phyloP scores from a whole-genome alignment of 306 rosid species.

The Pterocarpus macrocarpus region DNA sequence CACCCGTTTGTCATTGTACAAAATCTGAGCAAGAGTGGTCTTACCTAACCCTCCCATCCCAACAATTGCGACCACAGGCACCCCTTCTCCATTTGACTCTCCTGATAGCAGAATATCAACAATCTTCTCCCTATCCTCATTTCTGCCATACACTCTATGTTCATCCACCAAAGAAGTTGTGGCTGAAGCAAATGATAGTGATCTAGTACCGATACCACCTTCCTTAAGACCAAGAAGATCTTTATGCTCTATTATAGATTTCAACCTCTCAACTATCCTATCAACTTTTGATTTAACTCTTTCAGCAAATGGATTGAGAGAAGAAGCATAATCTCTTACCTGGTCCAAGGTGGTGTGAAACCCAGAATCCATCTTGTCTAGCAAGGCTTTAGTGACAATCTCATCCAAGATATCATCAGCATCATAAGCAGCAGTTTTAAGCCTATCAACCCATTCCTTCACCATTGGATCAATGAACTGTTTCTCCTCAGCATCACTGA shows the following conservation, averaged over 20 bases:
- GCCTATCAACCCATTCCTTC: conserved; percentile 44
- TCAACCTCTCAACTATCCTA: conserved; percentile 50
- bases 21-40: conserved; percentile 57
- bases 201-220: conserved; percentile 19
- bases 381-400: conserved; percentile 40
- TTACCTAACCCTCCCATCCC: conserved; percentile 65
- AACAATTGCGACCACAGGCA: conserved; percentile 44
- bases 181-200: conserved; percentile 31
- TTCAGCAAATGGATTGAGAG: conserved; percentile 53
- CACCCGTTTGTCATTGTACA: conserved; percentile 45
- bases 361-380: conserved; percentile 22
- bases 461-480: conserved; percentile 34
- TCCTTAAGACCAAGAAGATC: conserved; percentile 55
- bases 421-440: conserved; percentile 39
- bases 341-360: conserved; percentile 11
- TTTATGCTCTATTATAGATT: conserved; percentile 54
- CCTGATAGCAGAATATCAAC: conserved; percentile 38
- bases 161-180: conserved; percentile 68
- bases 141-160: conserved; percentile 51
- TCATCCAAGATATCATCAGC: conserved; percentile 49
- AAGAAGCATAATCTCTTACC: conserved; percentile 60
- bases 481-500: conserved; percentile 42
- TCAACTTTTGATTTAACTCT: conserved; percentile 48
- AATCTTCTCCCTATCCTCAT: conserved; percentile 50
- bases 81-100: not conserved